Conservation (phyloP, 495 filamentous ascomycete species). For the Talaromyces trachyspermus region DNA sequence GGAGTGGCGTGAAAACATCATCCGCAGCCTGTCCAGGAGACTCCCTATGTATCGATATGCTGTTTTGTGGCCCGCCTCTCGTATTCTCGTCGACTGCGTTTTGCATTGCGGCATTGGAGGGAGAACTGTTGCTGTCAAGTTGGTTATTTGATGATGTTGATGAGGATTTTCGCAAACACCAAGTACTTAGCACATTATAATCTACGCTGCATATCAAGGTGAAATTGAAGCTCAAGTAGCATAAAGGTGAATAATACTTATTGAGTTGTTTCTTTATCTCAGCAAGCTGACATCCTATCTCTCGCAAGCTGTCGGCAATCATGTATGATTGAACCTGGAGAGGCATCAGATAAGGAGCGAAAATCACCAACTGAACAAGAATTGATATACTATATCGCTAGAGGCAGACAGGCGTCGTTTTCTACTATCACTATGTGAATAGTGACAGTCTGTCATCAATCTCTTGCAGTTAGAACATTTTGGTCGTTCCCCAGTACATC, state of each 20-base stretch:
- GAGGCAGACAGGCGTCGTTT: constrained; percentile 1
- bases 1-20: not conserved
- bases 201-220: not conserved
- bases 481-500: not conserved
- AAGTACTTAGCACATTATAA: not conserved
- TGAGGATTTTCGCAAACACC: not conserved
- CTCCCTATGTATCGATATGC: not conserved
- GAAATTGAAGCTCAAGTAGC: not conserved
- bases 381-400: constrained; percentile 1
- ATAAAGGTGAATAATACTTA: not conserved
- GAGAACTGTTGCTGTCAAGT: not conserved
- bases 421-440: not conserved
- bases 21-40: not conserved
- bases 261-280: constrained; percentile 3
- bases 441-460: not conserved
- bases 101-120: not conserved
- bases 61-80: constrained; percentile 1
- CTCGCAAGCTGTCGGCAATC: constrained; percentile 1
- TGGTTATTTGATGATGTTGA: not conserved
- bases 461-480: not conserved
- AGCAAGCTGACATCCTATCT: not conserved
- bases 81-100: not conserved
- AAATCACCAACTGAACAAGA: not conserved
- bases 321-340: constrained; percentile 1
- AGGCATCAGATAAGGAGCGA: not conserved